Evolutionary conservation across 495 filamentous ascomycete genomes (phyloP).

Genomic region (Aspergillus affinis): DNA sequence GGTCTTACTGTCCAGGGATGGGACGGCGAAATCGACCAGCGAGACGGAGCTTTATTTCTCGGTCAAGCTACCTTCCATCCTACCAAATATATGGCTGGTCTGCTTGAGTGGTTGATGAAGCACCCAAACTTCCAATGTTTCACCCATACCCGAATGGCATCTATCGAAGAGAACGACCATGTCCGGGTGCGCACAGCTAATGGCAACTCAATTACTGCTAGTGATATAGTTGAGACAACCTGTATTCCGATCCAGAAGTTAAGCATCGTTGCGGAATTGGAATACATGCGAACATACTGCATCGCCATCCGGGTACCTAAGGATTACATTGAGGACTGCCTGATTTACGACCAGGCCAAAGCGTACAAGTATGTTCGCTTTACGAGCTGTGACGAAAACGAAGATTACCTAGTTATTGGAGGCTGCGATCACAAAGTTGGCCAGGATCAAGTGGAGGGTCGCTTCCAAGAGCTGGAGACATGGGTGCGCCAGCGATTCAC

Average conservation of each 20-base stretch:
- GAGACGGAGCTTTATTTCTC: slow-evolving; percentile 44
- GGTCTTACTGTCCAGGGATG: slow-evolving; percentile 41
- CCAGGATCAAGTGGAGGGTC: slow-evolving; percentile 40
- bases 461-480: slow-evolving; percentile 46
- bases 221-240: slow-evolving; percentile 53
- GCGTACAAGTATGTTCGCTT: slow-evolving; percentile 54
- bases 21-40: slow-evolving; percentile 49
- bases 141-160: slow-evolving; percentile 48
- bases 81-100: slow-evolving; percentile 52
- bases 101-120: slow-evolving; percentile 48
- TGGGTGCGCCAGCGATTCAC: slow-evolving; percentile 57
- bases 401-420: slow-evolving; percentile 59
- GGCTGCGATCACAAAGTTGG: slow-evolving; percentile 63
- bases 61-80: slow-evolving; percentile 61
- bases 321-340: slow-evolving; percentile 48
- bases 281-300: slow-evolving; percentile 55
- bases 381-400: slow-evolving; percentile 47
- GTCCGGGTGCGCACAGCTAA: slow-evolving; percentile 44
- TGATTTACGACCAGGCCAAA: slow-evolving; percentile 56
- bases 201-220: slow-evolving; percentile 47
- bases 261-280: slow-evolving; percentile 47
- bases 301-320: slow-evolving; percentile 56
- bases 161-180: slow-evolving; percentile 44
- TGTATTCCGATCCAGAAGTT: slow-evolving; percentile 57
- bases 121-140: slow-evolving; percentile 55